Base-by-base conservation (phyloP, 2,329 filamentous ascomycete species). In the Calonectria hongkongensis region DNA sequence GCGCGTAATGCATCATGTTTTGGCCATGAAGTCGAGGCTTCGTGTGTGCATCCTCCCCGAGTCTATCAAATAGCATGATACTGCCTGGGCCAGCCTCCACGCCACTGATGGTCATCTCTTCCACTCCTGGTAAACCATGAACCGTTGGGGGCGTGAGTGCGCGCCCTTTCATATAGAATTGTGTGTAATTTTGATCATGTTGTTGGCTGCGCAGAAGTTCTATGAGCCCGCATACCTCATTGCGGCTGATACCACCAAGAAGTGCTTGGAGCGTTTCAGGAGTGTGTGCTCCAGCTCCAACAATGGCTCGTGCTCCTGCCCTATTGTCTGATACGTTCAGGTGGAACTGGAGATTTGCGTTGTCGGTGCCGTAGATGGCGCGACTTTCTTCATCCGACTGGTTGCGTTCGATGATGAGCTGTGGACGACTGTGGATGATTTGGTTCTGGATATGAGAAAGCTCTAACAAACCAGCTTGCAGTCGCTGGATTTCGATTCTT, bases 251-350 rank as follows among this genome's bases (percentile, higher is more conserved):
- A 5, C 36, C 54, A 7, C 54, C 54, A 13, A 60, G 13, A 10
- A 60, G 54, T 39, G 39, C 39, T 7, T 39, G 21, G 7, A 60
- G 33, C 0, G 54, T 60, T 28, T 60, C 54, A 21, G 54, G 54
- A 7, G 54, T 60, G 36, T 60, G 54, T 7, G 39, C 54, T 25
- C 54, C 54, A 5, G 54, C 54, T 25, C 54, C 54, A 12, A 60
- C 54, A 18, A 60, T 36, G 4, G 54, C 33, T 60, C 54, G 54
- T 15, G 33, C 33, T 18, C 54, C 54, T 4, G 54, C 54, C 1
- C 33, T 60, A 9, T 60, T 60, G 13, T 60, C 33, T 8, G 54
- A 60, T 39, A 60, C 54, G 54, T 36, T 60, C 33, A 60, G 15
- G 54, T 60, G 33, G 21, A 60, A 60, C 13, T 41, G 12, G 5